Evolutionary conservation across 768 basidiomycete species (phyloP).

Genomic region (Mrakia frigida): DNA sequence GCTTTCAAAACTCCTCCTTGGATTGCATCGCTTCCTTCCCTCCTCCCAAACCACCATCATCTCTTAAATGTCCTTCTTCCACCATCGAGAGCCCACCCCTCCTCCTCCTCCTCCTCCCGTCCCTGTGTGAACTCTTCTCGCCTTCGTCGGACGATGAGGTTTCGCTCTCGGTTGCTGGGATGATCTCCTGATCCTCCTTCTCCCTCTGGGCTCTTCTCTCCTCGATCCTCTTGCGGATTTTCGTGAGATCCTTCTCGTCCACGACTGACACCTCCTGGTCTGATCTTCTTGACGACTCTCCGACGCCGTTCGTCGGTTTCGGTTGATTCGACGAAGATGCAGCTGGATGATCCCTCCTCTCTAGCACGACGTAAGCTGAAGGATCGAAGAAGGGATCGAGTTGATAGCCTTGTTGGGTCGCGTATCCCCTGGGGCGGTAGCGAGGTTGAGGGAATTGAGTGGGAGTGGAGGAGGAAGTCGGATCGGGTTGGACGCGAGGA

Average conservation of each 20-base stretch:
- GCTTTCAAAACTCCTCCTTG: no score
- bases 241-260: neutral
- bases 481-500: neutral
- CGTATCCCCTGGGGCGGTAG: slow-evolving; percentile 4
- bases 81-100: no score
- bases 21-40: no score
- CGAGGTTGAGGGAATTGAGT: slow-evolving; percentile 9
- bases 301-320: neutral
- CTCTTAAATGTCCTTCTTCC: no score
- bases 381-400: slow-evolving; percentile 22
- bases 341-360: neutral
- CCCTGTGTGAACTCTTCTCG: no score
- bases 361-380: neutral
- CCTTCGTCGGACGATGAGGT: neutral
- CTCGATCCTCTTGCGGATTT: neutral
- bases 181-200: neutral
- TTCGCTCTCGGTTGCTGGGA: slow-evolving; percentile 5
- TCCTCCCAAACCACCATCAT: no score
- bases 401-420: slow-evolving; percentile 13
- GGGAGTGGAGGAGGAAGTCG: neutral
- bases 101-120: no score
- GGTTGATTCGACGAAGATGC: neutral
- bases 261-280: no score
- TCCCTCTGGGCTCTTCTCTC: neutral
- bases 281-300: neutral